Base-by-base conservation (phyloP, 257 asterid species). In the Gentiana straminea region DNA sequence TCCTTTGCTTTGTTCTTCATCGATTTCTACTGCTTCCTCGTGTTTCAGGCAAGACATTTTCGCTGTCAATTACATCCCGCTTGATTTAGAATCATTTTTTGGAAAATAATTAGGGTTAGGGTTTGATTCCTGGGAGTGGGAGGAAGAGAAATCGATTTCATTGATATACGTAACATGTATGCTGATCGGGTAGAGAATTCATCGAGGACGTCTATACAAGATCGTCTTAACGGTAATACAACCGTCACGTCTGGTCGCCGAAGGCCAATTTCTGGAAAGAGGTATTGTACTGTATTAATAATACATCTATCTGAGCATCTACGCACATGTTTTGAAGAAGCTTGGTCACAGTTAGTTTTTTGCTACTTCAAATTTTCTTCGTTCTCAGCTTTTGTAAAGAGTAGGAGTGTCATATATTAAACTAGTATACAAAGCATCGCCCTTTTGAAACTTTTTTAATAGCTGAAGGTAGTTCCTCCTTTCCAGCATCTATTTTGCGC, bases 151-250 rank as follows among this genome's bases (percentile, higher is more conserved):
- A 69, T 49, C 49, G 13, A 57, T 67, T 49, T 43, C 10, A 37
- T 50, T 57, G 61, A 12, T 68, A 51, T 9, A 36, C 8, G 3
- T 51, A 63, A 52, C n/a, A 87, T 84, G 94, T 81, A 88, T 68
- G 92, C 96, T 70, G 96, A 87, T 82, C 92, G 83, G 60, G 77
- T 79, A 64, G 96, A 87, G 72, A 73, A 86, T 52, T 82, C 73
- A 49, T 51, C 78, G 43, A 78, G 60, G 69, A 78, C 82, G 62
- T 80, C 96, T 34, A 64, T 87, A 51, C 84, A 75, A 80, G 94
- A 87, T 54, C 83, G 96, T 9, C 93, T 87, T 35, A 77, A 82
- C 72, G 86, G 82, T 35, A 75, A 58, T 71, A 49, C 76, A 4
- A 66, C 75, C 44, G 73, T 65, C 59, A 80, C 61, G 59, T 66